Conservation (phyloP, 2,329 filamentous ascomycete genomes). For the Fusarium solani-melongenae region DNA sequence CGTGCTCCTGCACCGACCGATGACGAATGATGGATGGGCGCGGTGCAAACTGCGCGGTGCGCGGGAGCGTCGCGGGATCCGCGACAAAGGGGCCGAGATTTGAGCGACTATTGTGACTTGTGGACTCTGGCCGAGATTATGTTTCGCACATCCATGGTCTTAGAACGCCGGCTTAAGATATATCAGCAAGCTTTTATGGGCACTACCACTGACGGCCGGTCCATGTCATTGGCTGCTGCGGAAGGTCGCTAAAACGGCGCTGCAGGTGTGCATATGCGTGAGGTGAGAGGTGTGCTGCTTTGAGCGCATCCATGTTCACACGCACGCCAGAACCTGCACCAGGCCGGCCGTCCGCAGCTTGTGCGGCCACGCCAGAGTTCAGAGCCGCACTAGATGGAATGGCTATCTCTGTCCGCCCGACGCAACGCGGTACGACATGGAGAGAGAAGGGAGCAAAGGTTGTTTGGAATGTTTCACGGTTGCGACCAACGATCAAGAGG, state of each 20-base stretch:
- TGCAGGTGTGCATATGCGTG: constrained; percentile 43
- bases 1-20: constrained; percentile 15
- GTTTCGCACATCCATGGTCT: constrained; percentile 44
- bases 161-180: constrained; percentile 41
- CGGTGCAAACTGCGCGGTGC: constrained; percentile 28
- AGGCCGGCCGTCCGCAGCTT: constrained; percentile 22
- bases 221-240: constrained; percentile 32
- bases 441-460: constrained; percentile 9
- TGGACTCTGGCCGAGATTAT: constrained; percentile 44
- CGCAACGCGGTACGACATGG: not conserved
- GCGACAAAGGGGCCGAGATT: constrained; percentile 37
- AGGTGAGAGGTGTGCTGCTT: constrained; percentile 21
- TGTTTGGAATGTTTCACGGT: constrained; percentile 24
- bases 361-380: constrained; percentile 24
- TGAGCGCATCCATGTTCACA: constrained; percentile 33
- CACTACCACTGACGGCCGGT: constrained; percentile 19
- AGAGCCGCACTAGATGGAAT: constrained; percentile 22
- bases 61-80: constrained; percentile 23
- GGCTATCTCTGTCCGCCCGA: not conserved
- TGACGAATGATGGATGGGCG: constrained; percentile 37
- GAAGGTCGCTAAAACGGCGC: constrained; percentile 42
- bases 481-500: constrained; percentile 3
- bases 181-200: constrained; percentile 38
- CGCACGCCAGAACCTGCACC: constrained; percentile 28
- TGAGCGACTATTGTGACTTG: constrained; percentile 34